Percentiles rank a stretch among this genome's conserved stretches.
phyloP scores from a whole-genome alignment of 1,284 basidiomycete species.

The Ustilago lituana region DNA sequence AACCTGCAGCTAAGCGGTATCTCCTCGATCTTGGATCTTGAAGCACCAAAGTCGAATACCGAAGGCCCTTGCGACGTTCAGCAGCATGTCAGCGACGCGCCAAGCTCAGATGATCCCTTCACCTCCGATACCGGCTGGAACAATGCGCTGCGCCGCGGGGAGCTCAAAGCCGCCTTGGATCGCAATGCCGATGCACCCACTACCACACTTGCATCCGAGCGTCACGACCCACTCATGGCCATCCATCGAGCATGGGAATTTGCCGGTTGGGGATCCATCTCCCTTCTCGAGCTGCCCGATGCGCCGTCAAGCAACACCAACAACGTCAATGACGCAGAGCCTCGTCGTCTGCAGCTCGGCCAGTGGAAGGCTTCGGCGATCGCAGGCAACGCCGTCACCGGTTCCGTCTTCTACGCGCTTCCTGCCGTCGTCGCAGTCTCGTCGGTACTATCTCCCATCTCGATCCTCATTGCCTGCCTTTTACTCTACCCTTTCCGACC shows the following conservation, averaged over 20 bases:
- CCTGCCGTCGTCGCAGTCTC: constrained; percentile 52
- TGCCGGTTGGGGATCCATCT: constrained; percentile 59
- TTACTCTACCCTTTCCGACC: constrained; percentile 54
- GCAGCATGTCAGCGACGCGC: not conserved
- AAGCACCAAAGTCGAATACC: constrained; percentile 11
- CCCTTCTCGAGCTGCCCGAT: constrained; percentile 47
- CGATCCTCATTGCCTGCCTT: constrained; percentile 49
- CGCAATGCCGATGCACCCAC: constrained; percentile 5
- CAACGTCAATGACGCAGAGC: not conserved
- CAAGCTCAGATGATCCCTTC: constrained; percentile 8
- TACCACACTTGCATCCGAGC: constrained; percentile 29
- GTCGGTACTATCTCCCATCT: constrained; percentile 50
- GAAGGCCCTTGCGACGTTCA: not conserved
- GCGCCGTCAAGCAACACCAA: not conserved
- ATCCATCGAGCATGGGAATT: constrained; percentile 53
- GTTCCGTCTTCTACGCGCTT: constrained; percentile 56
- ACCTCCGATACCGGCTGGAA: constrained; percentile 16
- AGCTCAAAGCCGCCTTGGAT: constrained; percentile 23
- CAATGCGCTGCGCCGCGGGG: constrained; percentile 26
- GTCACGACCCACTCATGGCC: constrained; percentile 43
- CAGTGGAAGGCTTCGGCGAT: constrained; percentile 53
- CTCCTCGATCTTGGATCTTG: constrained; percentile 28
- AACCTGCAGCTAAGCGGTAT: constrained; percentile 16
- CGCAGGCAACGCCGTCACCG: constrained; percentile 57
- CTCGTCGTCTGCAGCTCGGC: constrained; percentile 25